Evolutionary conservation across 2,329 filamentous ascomycete species (phyloP).

Genomic region (Chaetomiaceae sp.): DNA sequence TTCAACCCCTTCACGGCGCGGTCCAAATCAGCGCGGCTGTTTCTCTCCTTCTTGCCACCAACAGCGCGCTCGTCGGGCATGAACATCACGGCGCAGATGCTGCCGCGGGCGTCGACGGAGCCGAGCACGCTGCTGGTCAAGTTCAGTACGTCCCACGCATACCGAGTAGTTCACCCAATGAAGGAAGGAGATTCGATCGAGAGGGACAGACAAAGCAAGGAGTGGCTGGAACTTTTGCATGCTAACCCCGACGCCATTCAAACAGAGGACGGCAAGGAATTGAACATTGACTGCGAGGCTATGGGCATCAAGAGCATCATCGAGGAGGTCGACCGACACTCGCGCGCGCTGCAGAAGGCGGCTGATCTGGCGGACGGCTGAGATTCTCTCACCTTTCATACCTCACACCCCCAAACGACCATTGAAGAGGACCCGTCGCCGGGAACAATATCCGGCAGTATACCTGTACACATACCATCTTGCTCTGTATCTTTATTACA

Average conservation of each 20-base stretch:
- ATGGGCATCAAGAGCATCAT: conserved; percentile 80
- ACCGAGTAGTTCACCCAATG: too few species aligned
- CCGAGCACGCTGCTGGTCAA: conserved; percentile 67
- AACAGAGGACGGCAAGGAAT: conserved; percentile 85
- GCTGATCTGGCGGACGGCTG: conserved; percentile 61
- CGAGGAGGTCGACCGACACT: conserved; percentile 87
- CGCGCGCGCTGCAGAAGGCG: conserved; percentile 71
- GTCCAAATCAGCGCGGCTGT: conserved; percentile 77
- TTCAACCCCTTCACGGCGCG: conserved; percentile 87
- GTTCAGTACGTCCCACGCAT: conserved; percentile 79
- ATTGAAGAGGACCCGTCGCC: neutral
- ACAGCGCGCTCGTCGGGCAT: conserved; percentile 67
- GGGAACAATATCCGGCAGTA: neutral
- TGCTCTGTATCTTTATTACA: conserved; percentile 4
- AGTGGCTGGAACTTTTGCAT: too few species aligned
- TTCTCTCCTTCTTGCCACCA: conserved; percentile 78
- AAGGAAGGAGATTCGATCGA: neutral
- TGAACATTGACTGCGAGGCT: conserved; percentile 74
- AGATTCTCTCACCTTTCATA: too few species aligned
- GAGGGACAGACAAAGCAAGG: too few species aligned
- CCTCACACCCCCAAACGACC: neutral
- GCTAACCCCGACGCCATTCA: neutral
- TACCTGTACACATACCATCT: conserved; percentile 8
- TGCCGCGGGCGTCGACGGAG: conserved; percentile 64
- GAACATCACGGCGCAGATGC: conserved; percentile 68